Percentiles rank a stretch among this genome's conserved stretches.
These are phyloP conservation scores for Alternaria conjuncta DNA, from an alignment of 2,329 filamentous ascomycete species.

Conservation along the genomic window DNA sequence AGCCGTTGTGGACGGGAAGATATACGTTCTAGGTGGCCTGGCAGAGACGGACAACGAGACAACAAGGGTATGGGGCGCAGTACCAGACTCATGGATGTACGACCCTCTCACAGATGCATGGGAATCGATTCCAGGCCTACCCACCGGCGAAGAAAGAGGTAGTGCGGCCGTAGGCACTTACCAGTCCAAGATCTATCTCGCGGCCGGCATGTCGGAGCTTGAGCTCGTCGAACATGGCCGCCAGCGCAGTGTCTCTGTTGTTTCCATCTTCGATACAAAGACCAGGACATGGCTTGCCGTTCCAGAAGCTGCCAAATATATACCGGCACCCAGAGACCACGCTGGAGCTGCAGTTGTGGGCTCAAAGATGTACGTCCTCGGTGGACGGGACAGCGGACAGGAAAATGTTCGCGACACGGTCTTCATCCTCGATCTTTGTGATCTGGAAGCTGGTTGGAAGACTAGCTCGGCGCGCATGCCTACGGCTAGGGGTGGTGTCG, in stretches of 20 bases:
- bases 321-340: slow-evolving; percentile 34
- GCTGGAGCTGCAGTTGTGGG: slow-evolving; percentile 31
- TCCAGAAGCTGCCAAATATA: slow-evolving; percentile 9
- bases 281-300: slow-evolving; percentile 16
- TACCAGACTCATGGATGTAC: slow-evolving; percentile 23
- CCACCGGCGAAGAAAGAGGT: slow-evolving; percentile 17
- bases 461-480: slow-evolving; percentile 26
- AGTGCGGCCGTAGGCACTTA: slow-evolving; percentile 30
- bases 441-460: slow-evolving; percentile 28
- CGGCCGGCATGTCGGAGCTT: slow-evolving; percentile 26
- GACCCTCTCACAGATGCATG: slow-evolving; percentile 18
- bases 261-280: slow-evolving; percentile 25
- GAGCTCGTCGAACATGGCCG: slow-evolving; percentile 5
- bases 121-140: slow-evolving; percentile 7
- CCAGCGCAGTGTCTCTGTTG: slow-evolving; percentile 17
- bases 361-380: slow-evolving; percentile 33
- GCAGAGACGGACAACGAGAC: slow-evolving; percentile 5
- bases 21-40: slow-evolving; percentile 35
- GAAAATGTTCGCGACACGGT: slow-evolving; percentile 27
- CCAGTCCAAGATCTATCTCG: slow-evolving; percentile 24
- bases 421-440: slow-evolving; percentile 29
- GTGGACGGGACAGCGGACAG: slow-evolving; percentile 23
- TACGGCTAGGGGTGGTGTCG: slow-evolving; percentile 30
- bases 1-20: slow-evolving; percentile 24
- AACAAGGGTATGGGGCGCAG: slow-evolving; percentile 14